Conservation (phyloP, 192 early-diverging fungal genomes). For the Coemansia sp. region DNA sequence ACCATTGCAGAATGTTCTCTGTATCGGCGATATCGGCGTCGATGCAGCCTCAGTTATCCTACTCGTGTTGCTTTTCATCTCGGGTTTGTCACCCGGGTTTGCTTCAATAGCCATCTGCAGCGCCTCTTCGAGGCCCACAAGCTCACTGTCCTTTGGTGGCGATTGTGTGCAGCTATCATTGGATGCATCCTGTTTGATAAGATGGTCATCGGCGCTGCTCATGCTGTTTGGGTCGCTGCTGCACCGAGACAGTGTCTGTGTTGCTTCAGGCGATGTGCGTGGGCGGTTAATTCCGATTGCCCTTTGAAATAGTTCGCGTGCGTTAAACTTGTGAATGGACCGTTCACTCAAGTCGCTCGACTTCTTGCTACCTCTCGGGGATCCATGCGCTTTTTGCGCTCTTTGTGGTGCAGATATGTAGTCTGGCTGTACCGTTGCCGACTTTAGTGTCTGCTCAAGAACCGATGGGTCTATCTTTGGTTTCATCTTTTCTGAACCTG, state of each 20-base stretch:
- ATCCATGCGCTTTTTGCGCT: neutral
- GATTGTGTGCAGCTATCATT: neutral
- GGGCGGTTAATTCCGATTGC: conserved; percentile 17
- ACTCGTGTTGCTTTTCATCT: neutral
- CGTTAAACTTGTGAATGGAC: conserved; percentile 7
- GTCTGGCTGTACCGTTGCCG: neutral
- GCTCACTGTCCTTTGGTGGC: neutral
- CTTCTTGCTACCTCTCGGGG: neutral
- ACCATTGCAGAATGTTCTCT: neutral
- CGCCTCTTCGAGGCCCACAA: conserved; percentile 1
- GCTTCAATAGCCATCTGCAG: conserved; percentile 1
- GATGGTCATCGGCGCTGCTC: neutral
- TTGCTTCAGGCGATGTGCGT: neutral
- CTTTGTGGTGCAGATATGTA: neutral
- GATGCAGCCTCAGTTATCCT: neutral
- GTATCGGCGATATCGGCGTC: conserved; percentile 1
- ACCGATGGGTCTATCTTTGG: neutral
- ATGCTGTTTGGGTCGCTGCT: conserved; percentile 9
- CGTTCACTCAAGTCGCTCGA: too few relatives aligned
- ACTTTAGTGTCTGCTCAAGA: neutral
- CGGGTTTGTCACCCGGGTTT: neutral
- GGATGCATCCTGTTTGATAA: neutral
- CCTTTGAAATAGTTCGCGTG: conserved; percentile 25
- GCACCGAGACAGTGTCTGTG: neutral
- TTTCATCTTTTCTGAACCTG: neutral